Base-by-base conservation (phyloP, 495 filamentous ascomycete genomes). In the Aspergillus asperescens region DNA sequence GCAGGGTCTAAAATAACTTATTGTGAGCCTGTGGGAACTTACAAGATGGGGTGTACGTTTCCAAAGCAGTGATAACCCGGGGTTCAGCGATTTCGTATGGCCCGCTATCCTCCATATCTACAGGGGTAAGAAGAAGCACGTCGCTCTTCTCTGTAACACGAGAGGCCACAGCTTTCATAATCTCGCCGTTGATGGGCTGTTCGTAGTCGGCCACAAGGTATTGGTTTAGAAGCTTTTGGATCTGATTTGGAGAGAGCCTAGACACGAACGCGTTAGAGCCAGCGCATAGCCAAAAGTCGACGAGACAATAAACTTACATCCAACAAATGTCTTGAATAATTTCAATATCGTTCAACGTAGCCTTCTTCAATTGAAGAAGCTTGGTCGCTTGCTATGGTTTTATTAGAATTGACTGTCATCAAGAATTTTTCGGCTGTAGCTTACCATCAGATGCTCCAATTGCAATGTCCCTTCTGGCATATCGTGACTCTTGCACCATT, bases 271-370 rank as follows among this genome's bases (percentile, higher is more conserved):
- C 18, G 23, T 63, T 24, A 64, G 24, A 18, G 5, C 13, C n/a
- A 28, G 39, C 8, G 13, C 5, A 29, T 15, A 13, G 8, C 6
- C 23, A 34, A 31, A 28, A 7, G 19, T 31, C 7, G 38, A 5
- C n/a, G 2, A 6, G 1, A 16, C 19, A 18, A 28, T 7, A 28
- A 52, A 37, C 84, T 80, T 72, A 92, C 93, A 97, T 97, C 94
- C 94, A 99, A 78, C 94, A 99, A 55, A 99, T 99, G 66, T 99
- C 94, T 76, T 99, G 94, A 54, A 99, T 99, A 59, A 99, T 99
- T 70, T 97, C 94, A 62, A 99, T 99, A 66, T 99, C 94, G 69
- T 96, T 96, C 62, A 99, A 68, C 4, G 94, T 99, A 6, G 94
- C 94, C 71, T 99, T 99, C 82, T 99, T 99, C 53, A 99, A 78